Evolutionary conservation across 2,329 filamentous ascomycete genomes (phyloP), one percentile per base, ranked within the genome.

Genomic region (Phialophora expanda): DNA sequence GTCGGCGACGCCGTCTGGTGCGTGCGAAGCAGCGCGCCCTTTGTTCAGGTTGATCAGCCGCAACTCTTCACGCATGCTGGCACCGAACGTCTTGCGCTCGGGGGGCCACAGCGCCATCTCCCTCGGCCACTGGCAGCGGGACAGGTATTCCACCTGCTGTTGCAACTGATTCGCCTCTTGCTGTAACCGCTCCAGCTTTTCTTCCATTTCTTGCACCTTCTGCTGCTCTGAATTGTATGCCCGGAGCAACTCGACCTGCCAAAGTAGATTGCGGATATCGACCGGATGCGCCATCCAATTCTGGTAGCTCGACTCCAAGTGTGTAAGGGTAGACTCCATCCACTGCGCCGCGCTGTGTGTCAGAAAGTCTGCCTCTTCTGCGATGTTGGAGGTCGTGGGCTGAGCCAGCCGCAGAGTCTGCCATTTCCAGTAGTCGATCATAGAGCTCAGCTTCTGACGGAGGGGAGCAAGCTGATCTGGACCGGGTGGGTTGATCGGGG

Each of bases 401-500:
- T 72, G 71, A 12, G 65, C 66, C 17, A 66, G 67, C 26, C 66
- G 70, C 14, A 80, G 70, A 50, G 79, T 77, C 59, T 80, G 77
- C 4, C 85, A 76, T 69, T 85, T 88, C 87, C 88, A 92, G 67
- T 84, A 83, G 48, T 83, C 81, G 68, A 94, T 90, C 65, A 90
- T 85, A 34, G 89, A 85, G 14, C 83, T 81, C 62, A 95, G 90
- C 63, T 86, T 88, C 60, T 84, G 79, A 50, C 86, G 84, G 17
- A 97, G 81, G 0, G 91, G 89, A 17, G 90, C 87, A 58, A 87
- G 88, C 76, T 97, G 91, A 70, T 88, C 86, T 68, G 87, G 83
- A 0, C 87, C 88, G 0, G 93, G 93, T 1, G 91, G 89, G 24
- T 87, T 82, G 34, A 96, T 86, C 0, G 92, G 92, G 88, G 94